Percentiles rank a stretch among this genome's conserved stretches.
Evolutionary conservation across 2,329 filamentous ascomycete genomes (phyloP).

Genomic region (Penicillium hesseltinei): DNA sequence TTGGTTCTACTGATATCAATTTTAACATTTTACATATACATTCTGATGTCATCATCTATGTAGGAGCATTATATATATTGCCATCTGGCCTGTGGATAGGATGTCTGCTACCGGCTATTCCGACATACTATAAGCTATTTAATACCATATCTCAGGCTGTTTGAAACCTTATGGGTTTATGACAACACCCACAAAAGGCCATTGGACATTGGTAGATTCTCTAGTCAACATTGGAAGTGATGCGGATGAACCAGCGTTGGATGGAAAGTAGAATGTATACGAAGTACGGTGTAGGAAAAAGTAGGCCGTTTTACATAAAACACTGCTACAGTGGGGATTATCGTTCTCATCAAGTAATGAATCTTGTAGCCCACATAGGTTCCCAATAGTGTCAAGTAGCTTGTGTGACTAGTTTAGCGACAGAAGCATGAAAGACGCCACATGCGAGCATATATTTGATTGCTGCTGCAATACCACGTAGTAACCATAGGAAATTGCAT

Average conservation of each 20-base stretch:
- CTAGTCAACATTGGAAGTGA: neutral
- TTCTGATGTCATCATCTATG: neutral
- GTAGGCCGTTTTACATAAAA: neutral
- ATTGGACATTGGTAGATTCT: too few species aligned
- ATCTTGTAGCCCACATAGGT: neutral
- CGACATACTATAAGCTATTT: fast-evolving
- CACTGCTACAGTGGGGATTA: neutral
- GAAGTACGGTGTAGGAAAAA: neutral
- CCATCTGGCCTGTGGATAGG: neutral
- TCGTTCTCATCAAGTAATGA: neutral
- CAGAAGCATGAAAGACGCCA: neutral
- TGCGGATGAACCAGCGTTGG: too few species aligned
- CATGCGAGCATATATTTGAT: neutral
- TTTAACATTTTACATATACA: neutral
- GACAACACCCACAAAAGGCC: too few species aligned
- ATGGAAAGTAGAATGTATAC: neutral
- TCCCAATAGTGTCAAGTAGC: neutral
- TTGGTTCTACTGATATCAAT: too few species aligned
- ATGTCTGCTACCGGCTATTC: too few species aligned
- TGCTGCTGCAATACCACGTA: neutral
- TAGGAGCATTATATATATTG: neutral
- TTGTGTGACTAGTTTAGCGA: neutral
- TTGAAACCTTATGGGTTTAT: neutral
- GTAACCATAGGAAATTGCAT: too few species aligned
- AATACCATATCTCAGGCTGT: too few species aligned